phyloP scores from a whole-genome alignment of 495 filamentous ascomycete genomes.

The Margaritispora aquatica region DNA sequence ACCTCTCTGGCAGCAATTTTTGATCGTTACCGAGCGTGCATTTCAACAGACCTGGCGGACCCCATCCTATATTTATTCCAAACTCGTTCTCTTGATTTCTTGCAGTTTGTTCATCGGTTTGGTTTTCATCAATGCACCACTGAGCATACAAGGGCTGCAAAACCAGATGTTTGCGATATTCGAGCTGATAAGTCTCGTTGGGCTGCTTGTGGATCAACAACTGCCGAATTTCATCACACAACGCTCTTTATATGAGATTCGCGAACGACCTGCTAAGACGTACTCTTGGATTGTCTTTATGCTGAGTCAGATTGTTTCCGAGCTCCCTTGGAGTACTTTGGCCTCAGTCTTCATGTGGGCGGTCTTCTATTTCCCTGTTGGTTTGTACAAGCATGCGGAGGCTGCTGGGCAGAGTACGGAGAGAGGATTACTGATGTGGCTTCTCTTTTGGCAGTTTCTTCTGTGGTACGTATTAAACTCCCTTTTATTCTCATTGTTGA shows the following conservation, averaged over 20 bases:
- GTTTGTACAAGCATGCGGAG: conserved; percentile 43
- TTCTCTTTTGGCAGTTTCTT: conserved; percentile 39
- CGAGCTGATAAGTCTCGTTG: conserved; percentile 67
- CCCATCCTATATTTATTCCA: conserved; percentile 78
- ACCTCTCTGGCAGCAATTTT: conserved; percentile 46
- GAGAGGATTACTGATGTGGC: conserved; percentile 37
- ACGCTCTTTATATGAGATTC: conserved; percentile 73
- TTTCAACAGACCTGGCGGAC: conserved; percentile 90
- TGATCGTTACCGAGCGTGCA: conserved; percentile 51
- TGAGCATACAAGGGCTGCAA: conserved; percentile 69
- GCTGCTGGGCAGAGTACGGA: conserved; percentile 36
- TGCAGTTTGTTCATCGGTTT: conserved; percentile 71
- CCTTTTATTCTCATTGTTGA: no score
- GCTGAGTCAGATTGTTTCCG: conserved; percentile 65
- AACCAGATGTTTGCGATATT: conserved; percentile 87
- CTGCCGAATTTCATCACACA: conserved; percentile 79
- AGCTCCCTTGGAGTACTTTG: conserved; percentile 67
- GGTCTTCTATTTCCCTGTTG: conserved; percentile 39
- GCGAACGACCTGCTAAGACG: conserved; percentile 76
- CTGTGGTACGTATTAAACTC: no score
- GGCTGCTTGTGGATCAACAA: conserved; percentile 68
- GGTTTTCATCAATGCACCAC: conserved; percentile 71
- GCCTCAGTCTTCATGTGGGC: conserved; percentile 63
- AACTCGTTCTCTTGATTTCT: conserved; percentile 40
- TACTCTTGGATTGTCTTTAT: conserved; percentile 66